phyloP scores from a whole-genome alignment of 805 yeast species.

The Metschnikowia similis region DNA sequence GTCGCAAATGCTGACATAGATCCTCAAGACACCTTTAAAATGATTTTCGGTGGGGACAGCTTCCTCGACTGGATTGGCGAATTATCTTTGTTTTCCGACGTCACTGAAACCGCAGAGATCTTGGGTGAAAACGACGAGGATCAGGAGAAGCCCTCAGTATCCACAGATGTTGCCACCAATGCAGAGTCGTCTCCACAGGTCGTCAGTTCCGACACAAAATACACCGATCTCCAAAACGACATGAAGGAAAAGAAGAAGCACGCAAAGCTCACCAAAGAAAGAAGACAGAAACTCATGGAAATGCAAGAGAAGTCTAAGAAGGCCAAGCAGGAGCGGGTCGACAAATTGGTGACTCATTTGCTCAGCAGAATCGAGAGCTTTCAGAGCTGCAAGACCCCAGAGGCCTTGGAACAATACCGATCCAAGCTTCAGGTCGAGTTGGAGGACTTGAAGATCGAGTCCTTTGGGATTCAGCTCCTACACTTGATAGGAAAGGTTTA shows the following conservation, averaged over 20 bases:
- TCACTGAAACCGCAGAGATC: conserved; percentile 59
- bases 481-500: conserved; percentile 82
- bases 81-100: conserved; percentile 68
- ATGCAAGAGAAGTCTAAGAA: conserved; percentile 53
- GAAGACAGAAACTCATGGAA: conserved; percentile 48
- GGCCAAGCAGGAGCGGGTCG: conserved; percentile 46
- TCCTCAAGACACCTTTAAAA: conserved; percentile 78
- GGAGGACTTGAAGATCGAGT: conserved; percentile 85
- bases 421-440: conserved; percentile 55
- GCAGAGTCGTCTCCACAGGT: neutral
- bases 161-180: conserved; percentile 23
- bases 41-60: conserved; percentile 81
- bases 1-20: conserved; percentile 69
- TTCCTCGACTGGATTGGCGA: conserved; percentile 86
- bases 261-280: conserved; percentile 27
- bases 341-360: conserved; percentile 48
- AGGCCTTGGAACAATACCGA: conserved; percentile 55
- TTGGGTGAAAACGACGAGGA: conserved; percentile 35
- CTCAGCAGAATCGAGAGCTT: conserved; percentile 45
- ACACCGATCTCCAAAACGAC: conserved; percentile 18
- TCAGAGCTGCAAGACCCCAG: conserved; percentile 58
- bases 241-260: conserved; percentile 26
- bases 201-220: neutral
- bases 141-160: conserved; percentile 13
- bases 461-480: conserved; percentile 87